phyloP scores from a whole-genome alignment of 306 rosid species.

The Oemleria cerasiformis region DNA sequence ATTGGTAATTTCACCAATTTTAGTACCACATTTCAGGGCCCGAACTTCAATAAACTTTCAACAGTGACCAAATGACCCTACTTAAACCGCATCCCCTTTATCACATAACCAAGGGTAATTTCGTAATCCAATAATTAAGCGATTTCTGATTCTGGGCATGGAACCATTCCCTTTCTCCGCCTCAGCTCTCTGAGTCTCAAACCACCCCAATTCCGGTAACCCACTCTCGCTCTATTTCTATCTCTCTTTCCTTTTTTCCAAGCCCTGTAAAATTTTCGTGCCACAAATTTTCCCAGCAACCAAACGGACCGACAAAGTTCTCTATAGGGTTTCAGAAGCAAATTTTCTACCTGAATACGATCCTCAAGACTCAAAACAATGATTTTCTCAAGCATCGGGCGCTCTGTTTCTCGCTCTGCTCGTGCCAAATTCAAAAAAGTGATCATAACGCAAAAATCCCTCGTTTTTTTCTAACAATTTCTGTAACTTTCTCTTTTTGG shows the following conservation, averaged over 20 bases:
- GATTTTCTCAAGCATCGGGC: constrained; percentile 33
- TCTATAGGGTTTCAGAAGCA: neutral
- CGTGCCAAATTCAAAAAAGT: constrained; percentile 25
- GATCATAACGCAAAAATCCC: neutral
- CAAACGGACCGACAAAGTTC: neutral
- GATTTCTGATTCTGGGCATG: neutral
- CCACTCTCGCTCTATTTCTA: neutral
- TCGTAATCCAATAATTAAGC: neutral
- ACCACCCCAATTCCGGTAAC: neutral
- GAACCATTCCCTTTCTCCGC: neutral
- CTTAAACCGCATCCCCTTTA: no score
- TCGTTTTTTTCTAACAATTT: neutral
- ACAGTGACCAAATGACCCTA: no score
- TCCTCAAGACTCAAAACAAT: constrained; percentile 7
- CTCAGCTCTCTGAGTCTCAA: neutral
- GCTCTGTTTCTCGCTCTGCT: constrained; percentile 28
- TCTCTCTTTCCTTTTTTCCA: neutral
- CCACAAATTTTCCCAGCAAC: neutral
- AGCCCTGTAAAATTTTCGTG: neutral
- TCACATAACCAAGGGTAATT: neutral
- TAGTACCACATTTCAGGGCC: no score
- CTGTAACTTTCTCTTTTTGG: neutral
- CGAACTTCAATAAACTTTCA: no score
- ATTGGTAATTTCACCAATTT: no score
- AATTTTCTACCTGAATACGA: neutral